Base-by-base conservation (phyloP, 2,329 filamentous ascomycete species). In the Scolecobasidium constrictum region DNA sequence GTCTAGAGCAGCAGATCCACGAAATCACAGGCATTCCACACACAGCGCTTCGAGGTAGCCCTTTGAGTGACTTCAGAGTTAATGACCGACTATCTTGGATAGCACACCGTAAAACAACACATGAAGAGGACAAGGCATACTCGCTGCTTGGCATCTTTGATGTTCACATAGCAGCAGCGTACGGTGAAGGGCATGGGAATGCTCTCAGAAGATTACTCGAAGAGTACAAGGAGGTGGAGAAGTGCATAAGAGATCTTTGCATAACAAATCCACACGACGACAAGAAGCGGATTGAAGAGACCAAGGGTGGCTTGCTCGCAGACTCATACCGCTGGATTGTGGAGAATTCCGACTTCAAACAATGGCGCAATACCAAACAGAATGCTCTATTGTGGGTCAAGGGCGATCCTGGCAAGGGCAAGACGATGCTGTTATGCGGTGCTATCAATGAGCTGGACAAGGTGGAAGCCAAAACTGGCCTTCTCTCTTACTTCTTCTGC, bases 401-500 rank as follows among this genome's bases (percentile, higher is more conserved):
- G 16, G 22, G 22, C 31, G 16, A 40, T n/a, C 21, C 38, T 40
- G 38, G 38, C 4, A 33, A 64, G 44, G 61, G 62, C 15, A 65
- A 64, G 48, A 65, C 61, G 5, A 65, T 40, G 22, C 38, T 33
- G n/a, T 23, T 40, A 3, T 40, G 22, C 26, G 22, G 38, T 11
- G 17, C 26, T 12, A 55, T 63, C 26, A 47, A 62, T 31, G 49
- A 51, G 35, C 52, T 63, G 35, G 47, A 57, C 35, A 39, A 22
- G 5, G 38, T 41, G 5, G 38, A 38, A 26, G 48, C 46, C 6
- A 36, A 56, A 21, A 43, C 50, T 20, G 48, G 48, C 18, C 42
- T 44, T 28, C 40, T 52, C 12, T 35, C 46, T 1, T 65, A 53
- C 46, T 68, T 68, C 52, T 66, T 72, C 52, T 72, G 63, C 48